Evolutionary conservation across 768 basidiomycete genomes (phyloP).

Genomic region (Thelephora aurantiotincta): DNA sequence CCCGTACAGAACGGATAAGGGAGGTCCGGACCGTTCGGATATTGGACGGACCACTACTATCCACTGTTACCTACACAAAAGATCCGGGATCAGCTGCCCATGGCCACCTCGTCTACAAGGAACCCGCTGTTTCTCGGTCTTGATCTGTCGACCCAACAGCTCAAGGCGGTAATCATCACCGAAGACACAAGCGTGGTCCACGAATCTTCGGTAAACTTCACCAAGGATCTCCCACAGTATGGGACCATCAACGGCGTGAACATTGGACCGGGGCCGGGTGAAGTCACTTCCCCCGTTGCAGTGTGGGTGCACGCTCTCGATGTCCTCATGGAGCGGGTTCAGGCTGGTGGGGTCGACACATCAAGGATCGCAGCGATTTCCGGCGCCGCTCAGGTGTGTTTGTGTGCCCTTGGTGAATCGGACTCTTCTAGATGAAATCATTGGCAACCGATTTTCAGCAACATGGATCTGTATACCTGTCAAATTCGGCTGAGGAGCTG

Average conservation of each 20-base stretch:
- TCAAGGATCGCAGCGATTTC: constrained; percentile 47
- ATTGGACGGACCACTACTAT: no score
- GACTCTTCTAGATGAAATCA: neutral
- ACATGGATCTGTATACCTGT: constrained; percentile 86
- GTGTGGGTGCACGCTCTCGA: constrained; percentile 87
- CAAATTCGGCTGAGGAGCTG: constrained; percentile 31
- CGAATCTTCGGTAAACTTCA: constrained; percentile 67
- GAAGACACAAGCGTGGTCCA: constrained; percentile 43
- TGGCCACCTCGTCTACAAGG: no score
- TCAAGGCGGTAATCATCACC: constrained; percentile 61
- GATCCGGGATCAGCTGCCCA: no score
- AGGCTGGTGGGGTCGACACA: constrained; percentile 43
- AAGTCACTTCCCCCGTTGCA: constrained; percentile 66
- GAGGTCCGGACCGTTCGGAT: no score
- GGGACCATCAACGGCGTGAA: constrained; percentile 54
- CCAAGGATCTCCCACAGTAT: constrained; percentile 61
- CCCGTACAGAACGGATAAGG: no score
- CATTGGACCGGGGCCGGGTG: constrained; percentile 47
- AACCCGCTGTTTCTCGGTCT: constrained; percentile 64
- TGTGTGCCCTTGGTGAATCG: no score
- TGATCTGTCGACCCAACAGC: constrained; percentile 77
- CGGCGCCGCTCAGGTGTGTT: constrained; percentile 62
- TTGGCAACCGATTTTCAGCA: constrained; percentile 29
- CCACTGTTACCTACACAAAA: no score
- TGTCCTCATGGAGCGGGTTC: constrained; percentile 51